phyloP scores from a whole-genome alignment of 1,284 basidiomycete genomes.

The Uromyces viciae-fabae region DNA sequence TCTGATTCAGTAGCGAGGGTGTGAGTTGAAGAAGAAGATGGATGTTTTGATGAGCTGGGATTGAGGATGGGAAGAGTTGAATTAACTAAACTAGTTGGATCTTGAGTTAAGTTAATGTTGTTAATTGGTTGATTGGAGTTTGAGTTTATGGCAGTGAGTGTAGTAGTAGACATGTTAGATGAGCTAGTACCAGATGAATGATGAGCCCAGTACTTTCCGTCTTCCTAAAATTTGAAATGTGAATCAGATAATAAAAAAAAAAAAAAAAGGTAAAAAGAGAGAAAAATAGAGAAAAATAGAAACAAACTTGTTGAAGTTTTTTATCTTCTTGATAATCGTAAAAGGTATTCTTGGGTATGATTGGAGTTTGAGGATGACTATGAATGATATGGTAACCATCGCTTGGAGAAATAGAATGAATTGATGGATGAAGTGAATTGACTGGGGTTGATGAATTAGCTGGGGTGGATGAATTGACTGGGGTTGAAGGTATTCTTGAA shows the following conservation, averaged over 20 bases:
- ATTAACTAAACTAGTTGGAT: neutral
- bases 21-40: conserved; percentile 8
- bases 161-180: conserved; percentile 9
- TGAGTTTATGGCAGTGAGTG: neutral
- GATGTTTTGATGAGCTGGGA: neutral
- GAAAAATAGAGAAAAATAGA: neutral
- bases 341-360: conserved; percentile 32
- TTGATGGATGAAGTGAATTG: too few species aligned
- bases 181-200: neutral
- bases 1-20: neutral
- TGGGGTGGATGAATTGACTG: too few species aligned
- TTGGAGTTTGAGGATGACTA: conserved; percentile 27
- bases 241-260: conserved; percentile 3
- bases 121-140: neutral
- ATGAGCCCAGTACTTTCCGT: conserved; percentile 44
- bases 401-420: too few species aligned
- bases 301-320: conserved; percentile 36
- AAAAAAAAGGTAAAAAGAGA: neutral
- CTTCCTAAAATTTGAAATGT: neutral
- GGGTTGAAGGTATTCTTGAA: too few species aligned
- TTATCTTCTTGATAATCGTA: conserved; percentile 43
- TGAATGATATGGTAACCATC: too few species aligned
- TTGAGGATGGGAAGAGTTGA: neutral
- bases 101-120: neutral
- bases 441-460: too few species aligned